Evolutionary conservation across 805 yeast genomes (phyloP), one percentile per base, ranked within the genome.

Genomic region (Cephaloascus fragrans): DNA sequence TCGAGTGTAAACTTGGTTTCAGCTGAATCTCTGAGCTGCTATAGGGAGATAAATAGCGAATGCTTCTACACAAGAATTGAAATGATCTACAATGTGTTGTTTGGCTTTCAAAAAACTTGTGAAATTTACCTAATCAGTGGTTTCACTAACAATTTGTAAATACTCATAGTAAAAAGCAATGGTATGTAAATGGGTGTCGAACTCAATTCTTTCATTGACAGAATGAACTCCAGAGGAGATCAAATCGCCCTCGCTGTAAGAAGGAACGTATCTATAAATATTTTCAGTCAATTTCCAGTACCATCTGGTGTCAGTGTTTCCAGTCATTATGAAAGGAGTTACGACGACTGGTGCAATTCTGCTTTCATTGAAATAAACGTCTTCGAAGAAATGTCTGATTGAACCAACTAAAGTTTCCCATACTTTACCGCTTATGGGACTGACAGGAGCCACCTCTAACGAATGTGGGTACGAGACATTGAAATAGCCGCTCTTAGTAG

Each of bases 271-370:
- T 35, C 71, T 54, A 45, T 44, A 65, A 38, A 65, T 64, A 44
- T 64, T 53, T 38, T 48, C 45, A 4, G 67, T 56, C 47, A 65
- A 57, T 16, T 31, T 31, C 71, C 71, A 65, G 47, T 65, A 65
- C 20, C 57, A 49, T 39, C 56, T 59, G 12, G 71, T 65, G 46
- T 65, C 71, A 3, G 71, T 64, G 44, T 64, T 64, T 4, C 68
- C 71, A 6, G 62, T 53, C 37, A 56, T 49, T 19, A 61, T 48
- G 32, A 46, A 53, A 1, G 71, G 71, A 1, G 68, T 56, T 10
- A 61, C 55, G 6, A 62, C 47, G 28, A 53, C 50, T 1, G 54
- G 47, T 6, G 57, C 58, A 28, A 47, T 47, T 10, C 45, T 36
- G 20, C 42, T 37, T 4, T 49, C 52, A 2, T 55, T 54, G 26